phyloP scores from a whole-genome alignment of 1,139 yeast species.

The Kluyveromyces sp. region DNA sequence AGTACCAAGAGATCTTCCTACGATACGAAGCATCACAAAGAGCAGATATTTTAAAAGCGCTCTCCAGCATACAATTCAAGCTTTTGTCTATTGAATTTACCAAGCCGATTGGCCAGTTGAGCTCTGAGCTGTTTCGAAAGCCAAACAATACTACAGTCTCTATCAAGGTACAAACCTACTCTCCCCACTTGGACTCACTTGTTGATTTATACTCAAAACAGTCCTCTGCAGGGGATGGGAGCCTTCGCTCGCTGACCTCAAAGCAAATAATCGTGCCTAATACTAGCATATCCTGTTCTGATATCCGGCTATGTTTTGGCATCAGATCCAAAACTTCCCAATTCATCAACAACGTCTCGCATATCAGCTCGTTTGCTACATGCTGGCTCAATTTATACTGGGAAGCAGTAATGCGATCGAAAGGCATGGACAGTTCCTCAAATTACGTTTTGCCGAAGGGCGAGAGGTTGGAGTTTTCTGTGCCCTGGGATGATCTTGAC shows the following conservation, averaged over 20 bases:
- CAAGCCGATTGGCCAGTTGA: conserved; percentile 15
- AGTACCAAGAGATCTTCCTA: conserved; percentile 46
- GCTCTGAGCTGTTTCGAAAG: conserved; percentile 10
- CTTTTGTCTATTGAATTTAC: conserved; percentile 16
- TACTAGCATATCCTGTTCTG: conserved; percentile 12
- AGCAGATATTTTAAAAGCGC: conserved; percentile 10
- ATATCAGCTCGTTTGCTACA: conserved; percentile 23
- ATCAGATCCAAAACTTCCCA: conserved; percentile 14
- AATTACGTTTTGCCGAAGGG: conserved; percentile 14
- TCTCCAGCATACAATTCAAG: conserved; percentile 13
- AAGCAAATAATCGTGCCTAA: conserved; percentile 6
- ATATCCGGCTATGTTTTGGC: conserved; percentile 24
- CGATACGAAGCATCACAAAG: conserved; percentile 15
- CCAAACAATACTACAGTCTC: conserved; percentile 13
- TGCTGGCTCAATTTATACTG: conserved; percentile 36
- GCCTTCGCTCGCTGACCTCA: not conserved
- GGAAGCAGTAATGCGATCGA: conserved; percentile 21
- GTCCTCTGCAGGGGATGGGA: conserved; percentile 3
- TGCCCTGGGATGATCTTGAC: conserved; percentile 57
- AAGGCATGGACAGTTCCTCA: conserved; percentile 15
- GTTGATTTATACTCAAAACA: conserved; percentile 12
- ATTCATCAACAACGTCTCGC: conserved; percentile 16
- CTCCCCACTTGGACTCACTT: conserved; percentile 15
- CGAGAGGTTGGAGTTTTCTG: conserved; percentile 14
- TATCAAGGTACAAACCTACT: conserved; percentile 24